Evolutionary conservation across 495 filamentous ascomycete genomes (phyloP), one percentile per base, ranked within the genome.

Genomic region (Geoglossum glabrum): DNA sequence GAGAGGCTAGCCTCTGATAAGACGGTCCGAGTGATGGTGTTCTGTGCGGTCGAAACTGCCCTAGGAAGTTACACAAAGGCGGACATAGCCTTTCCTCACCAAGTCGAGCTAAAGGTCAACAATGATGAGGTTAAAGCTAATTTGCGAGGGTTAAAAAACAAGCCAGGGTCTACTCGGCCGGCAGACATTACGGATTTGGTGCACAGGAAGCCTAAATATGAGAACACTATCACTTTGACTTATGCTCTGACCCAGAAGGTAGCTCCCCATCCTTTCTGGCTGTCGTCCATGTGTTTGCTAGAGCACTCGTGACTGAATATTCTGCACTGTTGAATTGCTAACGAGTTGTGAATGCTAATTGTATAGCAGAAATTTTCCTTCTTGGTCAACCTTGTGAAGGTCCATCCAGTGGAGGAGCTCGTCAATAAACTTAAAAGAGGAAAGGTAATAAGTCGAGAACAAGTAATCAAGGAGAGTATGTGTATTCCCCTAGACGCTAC

Each of bases 161-260:
- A 89, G 64, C 85, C 92, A 9, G 92, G 92, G 26, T 90, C 92
- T 30, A 96, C 92, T 31, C 79, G 85, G 56, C 92, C 92, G 7
- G 89, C 85, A 19, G 92, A 98, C 69, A 83, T 98, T 46, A 97
- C 92, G 15, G 72, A 73, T 59, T 76, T 79, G 60, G 70, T 94
- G 23, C 84, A 87, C 23, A 78, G 83, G 36, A 81, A 77, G 56
- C 57, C 78, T 15, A 74, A 74, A 33, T 93, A 90, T 64, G 67
- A 71, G 8, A 97, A 98, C 65, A 78, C 73, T 33, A 70, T 98
- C 56, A 76, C 81, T 10, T 78, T 98, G 67, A 96, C 89, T 30
- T 98, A 95, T 71, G 92, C 92, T 23, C 73, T 95, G 55, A 98
- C 92, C 1, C 74, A 77, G 60, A 94, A 93, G 80, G 87, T 82